These are phyloP conservation scores for Dysphania ambrosioides DNA, from an alignment of 148 eudicot species.

Conservation along the genomic window DNA sequence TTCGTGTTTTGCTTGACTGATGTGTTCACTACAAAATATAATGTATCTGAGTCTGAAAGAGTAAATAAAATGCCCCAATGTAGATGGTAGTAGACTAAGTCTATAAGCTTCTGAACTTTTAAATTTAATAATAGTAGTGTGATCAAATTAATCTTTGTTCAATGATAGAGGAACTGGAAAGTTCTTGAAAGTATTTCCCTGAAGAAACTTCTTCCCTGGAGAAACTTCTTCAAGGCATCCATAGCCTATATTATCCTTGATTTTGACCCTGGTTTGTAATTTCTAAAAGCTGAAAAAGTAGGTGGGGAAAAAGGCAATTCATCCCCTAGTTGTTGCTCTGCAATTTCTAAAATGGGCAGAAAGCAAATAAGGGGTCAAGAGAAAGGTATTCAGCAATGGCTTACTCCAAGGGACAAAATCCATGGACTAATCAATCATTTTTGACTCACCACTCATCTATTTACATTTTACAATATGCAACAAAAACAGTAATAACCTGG, in stretches of 20 bases:
- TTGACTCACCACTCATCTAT: conserved; percentile 18
- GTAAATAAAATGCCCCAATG: background rate
- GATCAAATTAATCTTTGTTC: background rate
- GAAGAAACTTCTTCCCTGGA: background rate
- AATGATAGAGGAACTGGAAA: background rate
- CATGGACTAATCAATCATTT: background rate
- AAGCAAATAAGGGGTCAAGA: background rate
- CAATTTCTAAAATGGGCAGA: background rate
- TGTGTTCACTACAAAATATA: background rate
- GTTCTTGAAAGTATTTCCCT: background rate
- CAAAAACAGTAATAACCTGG: conserved; percentile 6
- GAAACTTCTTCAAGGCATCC: background rate
- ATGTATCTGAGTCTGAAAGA: background rate
- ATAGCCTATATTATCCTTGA: background rate
- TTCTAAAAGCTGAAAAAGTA: background rate
- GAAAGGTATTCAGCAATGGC: conserved; percentile 11
- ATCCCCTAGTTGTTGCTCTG: background rate
- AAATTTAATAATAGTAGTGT: background rate
- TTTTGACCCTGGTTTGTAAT: background rate
- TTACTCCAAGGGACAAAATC: background rate
- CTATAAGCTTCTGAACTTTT: background rate
- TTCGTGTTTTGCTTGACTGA: background rate
- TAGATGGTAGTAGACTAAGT: background rate
- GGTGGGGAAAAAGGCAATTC: background rate
- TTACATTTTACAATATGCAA: conserved; percentile 15